Percentiles rank a stretch among this genome's conserved stretches.
These are phyloP conservation scores for Cladobotryum mycophilum DNA, from an alignment of 2,329 filamentous ascomycete genomes.

Conservation along the genomic window DNA sequence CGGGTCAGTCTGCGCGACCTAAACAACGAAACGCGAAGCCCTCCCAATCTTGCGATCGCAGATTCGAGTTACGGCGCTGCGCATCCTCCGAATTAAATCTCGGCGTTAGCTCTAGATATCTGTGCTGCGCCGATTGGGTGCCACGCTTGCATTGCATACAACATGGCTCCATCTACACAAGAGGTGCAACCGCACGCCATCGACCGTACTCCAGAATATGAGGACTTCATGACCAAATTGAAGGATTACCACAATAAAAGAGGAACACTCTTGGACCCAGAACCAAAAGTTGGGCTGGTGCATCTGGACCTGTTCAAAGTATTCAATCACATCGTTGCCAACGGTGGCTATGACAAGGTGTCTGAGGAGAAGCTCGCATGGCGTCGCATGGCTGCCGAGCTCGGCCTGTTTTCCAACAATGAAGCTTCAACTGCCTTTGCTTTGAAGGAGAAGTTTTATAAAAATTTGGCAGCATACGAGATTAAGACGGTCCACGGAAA, in stretches of 20 bases:
- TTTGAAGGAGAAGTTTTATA: conserved; percentile 84
- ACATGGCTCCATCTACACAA: conserved; percentile 19
- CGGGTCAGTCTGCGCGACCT: not conserved
- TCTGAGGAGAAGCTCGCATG: conserved; percentile 80
- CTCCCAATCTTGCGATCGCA: not conserved
- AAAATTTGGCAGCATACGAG: conserved; percentile 81
- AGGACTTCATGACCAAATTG: conserved; percentile 70
- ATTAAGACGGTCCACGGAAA: conserved; percentile 71
- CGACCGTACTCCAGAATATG: conserved; percentile 63
- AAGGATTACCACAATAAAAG: conserved; percentile 69
- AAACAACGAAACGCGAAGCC: conserved; percentile 3
- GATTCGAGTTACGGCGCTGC: not conserved
- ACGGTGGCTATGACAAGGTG: conserved; percentile 81
- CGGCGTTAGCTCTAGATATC: too few relatives aligned
- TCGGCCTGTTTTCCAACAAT: conserved; percentile 68
- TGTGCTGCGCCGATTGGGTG: too few relatives aligned
- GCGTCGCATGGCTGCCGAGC: conserved; percentile 70
- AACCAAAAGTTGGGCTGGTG: conserved; percentile 72
- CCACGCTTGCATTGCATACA: not conserved
- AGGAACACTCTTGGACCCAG: conserved; percentile 71
- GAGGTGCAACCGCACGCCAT: conserved; percentile 40
- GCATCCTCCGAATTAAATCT: not conserved
- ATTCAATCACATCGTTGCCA: conserved; percentile 68
- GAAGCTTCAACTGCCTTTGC: conserved; percentile 79
- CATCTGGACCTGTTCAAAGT: conserved; percentile 72